These are phyloP conservation scores for Plenodomus biglobosus DNA, from an alignment of 2,329 filamentous ascomycete species.

Conservation along the genomic window DNA sequence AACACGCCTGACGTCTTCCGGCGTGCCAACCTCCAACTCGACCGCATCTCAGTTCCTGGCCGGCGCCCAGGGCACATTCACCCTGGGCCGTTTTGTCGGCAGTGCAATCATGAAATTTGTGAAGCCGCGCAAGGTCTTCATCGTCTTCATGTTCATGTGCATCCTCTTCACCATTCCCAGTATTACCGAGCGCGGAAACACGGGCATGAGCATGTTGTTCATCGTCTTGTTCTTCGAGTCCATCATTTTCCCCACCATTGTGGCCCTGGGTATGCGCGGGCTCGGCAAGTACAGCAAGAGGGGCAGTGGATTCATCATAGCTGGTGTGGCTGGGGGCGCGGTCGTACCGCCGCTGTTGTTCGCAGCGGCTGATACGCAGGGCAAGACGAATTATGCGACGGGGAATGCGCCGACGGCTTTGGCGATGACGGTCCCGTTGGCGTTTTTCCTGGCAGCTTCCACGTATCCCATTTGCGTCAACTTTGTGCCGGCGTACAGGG, in stretches of 20 bases:
- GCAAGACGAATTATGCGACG: conserved; percentile 30
- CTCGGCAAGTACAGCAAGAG: conserved; percentile 76
- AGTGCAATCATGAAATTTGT: conserved; percentile 66
- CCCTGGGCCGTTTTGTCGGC: conserved; percentile 70
- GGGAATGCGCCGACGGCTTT: conserved; percentile 53
- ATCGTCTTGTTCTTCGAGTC: conserved; percentile 80
- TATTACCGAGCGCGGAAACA: conserved; percentile 55
- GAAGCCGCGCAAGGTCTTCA: conserved; percentile 69
- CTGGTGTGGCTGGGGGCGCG: conserved; percentile 71
- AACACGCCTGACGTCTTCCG: conserved; percentile 19
- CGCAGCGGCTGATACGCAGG: conserved; percentile 64
- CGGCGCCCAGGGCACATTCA: conserved; percentile 72
- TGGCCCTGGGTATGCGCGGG: conserved; percentile 74
- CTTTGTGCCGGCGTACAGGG: conserved; percentile 64
- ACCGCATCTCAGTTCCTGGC: conserved; percentile 69
- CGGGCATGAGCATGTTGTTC: conserved; percentile 63
- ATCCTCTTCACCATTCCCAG: conserved; percentile 61
- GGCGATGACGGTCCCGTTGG: conserved; percentile 67
- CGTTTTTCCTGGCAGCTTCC: conserved; percentile 53
- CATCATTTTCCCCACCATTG: conserved; percentile 80
- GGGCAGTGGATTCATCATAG: conserved; percentile 72
- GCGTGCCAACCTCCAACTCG: conserved; percentile 45
- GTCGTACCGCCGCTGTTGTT: conserved; percentile 71
- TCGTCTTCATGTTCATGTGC: conserved; percentile 61
- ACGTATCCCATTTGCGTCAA: conserved; percentile 56